These are phyloP conservation scores for Cyclotella distinguenda DNA, from an alignment of 108 stramenopile species.

Conservation along the genomic window DNA sequence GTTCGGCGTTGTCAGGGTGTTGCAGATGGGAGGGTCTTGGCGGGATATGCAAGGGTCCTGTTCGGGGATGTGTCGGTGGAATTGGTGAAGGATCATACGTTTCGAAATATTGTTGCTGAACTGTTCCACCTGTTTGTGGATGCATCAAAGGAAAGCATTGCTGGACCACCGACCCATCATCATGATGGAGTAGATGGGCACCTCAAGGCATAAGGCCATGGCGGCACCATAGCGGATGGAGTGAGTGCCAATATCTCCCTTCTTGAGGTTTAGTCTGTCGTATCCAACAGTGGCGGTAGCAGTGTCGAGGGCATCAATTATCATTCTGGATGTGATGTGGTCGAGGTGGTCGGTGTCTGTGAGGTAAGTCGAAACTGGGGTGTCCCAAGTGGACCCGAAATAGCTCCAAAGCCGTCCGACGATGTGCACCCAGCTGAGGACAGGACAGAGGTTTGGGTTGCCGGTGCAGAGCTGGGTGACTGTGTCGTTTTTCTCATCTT, in stretches of 20 bases:
- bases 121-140: conserved; percentile 18
- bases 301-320: background rate
- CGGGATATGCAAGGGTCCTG: too few species aligned
- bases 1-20: too few species aligned
- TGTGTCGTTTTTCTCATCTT: conserved; percentile 5
- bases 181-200: conserved; percentile 21
- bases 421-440: conserved; percentile 3
- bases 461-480: conserved; percentile 12
- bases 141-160: conserved; percentile 18
- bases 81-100: background rate
- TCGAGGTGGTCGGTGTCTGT: background rate
- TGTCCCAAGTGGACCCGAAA: background rate
- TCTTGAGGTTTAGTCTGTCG: conserved; percentile 1
- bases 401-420: conserved; percentile 11
- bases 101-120: conserved; percentile 10
- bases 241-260: conserved; percentile 21
- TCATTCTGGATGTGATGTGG: background rate
- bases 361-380: conserved; percentile 7
- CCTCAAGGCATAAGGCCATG: conserved; percentile 24
- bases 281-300: conserved; percentile 6
- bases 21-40: too few species aligned
- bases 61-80: background rate
- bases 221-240: conserved; percentile 24
- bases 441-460: conserved; percentile 17
- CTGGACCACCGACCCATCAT: conserved; percentile 17